phyloP scores from a whole-genome alignment of 2,329 filamentous ascomycete species.

The Scedosporium apiospermum region DNA sequence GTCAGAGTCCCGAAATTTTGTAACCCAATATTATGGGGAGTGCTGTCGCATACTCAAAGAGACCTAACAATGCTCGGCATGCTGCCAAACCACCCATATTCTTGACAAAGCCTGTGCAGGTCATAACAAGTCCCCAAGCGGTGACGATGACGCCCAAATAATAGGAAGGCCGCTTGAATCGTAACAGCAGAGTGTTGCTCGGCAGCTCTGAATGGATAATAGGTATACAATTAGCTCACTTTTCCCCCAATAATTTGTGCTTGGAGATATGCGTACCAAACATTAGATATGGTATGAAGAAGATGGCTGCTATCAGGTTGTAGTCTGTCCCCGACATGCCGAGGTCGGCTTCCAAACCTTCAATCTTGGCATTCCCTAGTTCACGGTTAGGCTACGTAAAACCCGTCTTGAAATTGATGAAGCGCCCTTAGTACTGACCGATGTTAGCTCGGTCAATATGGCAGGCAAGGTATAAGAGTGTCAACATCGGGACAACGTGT shows the following conservation, averaged over 20 bases:
- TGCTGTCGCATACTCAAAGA: constrained; percentile 15
- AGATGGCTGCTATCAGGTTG: constrained; percentile 17
- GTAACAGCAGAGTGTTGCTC: constrained; percentile 57
- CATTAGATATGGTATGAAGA: constrained; percentile 16
- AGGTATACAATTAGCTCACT: too few species aligned
- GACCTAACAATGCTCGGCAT: constrained; percentile 20
- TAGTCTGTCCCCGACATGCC: constrained; percentile 46
- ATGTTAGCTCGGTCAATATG: constrained; percentile 4
- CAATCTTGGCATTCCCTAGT: constrained; percentile 39
- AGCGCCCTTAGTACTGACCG: background rate
- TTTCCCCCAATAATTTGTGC: constrained; percentile 29
- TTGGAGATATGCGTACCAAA: background rate
- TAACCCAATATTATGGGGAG: background rate
- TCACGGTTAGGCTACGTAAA: background rate
- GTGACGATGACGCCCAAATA: constrained; percentile 59
- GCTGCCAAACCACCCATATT: constrained; percentile 18
- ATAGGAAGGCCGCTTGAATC: constrained; percentile 45
- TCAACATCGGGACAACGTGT: background rate
- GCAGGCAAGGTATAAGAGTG: constrained; percentile 3
- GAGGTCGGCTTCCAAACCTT: constrained; percentile 20
- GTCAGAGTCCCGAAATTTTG: background rate
- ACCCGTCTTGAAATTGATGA: constrained; percentile 34
- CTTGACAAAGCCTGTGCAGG: constrained; percentile 15
- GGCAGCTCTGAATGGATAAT: constrained; percentile 47
- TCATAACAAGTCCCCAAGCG: constrained; percentile 24